Conservation (phyloP, 2,329 filamentous ascomycete species). For the Fusarium hostae region DNA sequence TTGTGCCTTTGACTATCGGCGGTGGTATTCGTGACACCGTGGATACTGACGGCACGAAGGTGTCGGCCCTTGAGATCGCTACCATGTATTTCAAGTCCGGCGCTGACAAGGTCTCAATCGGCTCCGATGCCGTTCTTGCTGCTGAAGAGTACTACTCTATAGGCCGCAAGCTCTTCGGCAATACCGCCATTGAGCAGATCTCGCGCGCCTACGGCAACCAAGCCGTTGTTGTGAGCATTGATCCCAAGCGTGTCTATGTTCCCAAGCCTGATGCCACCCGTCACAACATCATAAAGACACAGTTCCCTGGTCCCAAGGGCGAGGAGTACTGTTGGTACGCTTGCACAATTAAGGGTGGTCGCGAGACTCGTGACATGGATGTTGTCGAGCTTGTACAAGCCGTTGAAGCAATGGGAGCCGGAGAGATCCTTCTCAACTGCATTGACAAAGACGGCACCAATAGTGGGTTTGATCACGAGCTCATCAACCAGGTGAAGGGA, state of each 20-base stretch:
- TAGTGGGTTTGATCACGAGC: constrained; percentile 91
- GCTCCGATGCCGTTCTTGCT: constrained; percentile 91
- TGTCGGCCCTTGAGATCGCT: constrained; percentile 92
- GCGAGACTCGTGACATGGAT: constrained; percentile 93
- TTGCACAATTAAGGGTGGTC: constrained; percentile 94
- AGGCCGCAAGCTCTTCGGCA: constrained; percentile 76
- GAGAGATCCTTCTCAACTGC: constrained; percentile 95
- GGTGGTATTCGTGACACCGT: constrained; percentile 94
- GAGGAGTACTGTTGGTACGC: constrained; percentile 95
- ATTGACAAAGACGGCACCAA: constrained; percentile 98
- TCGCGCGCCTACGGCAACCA: constrained; percentile 94
- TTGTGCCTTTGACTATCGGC: constrained; percentile 94
- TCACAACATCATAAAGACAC: constrained; percentile 78
- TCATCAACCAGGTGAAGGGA: constrained; percentile 88
- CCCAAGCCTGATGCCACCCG: constrained; percentile 75
- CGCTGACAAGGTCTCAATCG: constrained; percentile 97
- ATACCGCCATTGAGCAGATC: constrained; percentile 95
- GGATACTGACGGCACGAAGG: constrained; percentile 85
- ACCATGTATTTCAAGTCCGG: constrained; percentile 98
- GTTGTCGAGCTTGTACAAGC: constrained; percentile 88
- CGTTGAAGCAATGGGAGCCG: constrained; percentile 94
- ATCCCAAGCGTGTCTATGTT: constrained; percentile 92
- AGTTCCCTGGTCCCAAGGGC: constrained; percentile 75
- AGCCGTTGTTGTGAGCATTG: constrained; percentile 94
- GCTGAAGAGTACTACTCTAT: constrained; percentile 88